These are phyloP conservation scores for Ascochyta rabiei DNA, from an alignment of 2,329 filamentous ascomycete genomes.

Conservation along the genomic window DNA sequence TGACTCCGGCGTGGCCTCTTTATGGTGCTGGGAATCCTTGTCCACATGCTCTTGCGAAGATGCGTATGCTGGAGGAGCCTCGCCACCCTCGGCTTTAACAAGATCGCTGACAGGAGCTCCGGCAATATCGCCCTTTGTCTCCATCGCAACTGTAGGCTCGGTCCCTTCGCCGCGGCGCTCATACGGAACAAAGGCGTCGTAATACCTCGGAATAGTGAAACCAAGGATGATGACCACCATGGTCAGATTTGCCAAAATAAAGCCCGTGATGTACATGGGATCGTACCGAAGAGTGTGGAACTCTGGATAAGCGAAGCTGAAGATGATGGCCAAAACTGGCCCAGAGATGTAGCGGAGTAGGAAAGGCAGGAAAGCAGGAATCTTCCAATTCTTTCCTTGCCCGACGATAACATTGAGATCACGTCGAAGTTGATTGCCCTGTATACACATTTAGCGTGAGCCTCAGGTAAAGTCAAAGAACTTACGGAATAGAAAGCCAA, in stretches of 20 bases:
- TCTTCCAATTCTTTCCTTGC: slow-evolving; percentile 61
- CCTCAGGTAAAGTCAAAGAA: not conserved
- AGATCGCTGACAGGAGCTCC: slow-evolving; percentile 21
- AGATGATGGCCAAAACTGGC: slow-evolving; percentile 43
- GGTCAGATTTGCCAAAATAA: slow-evolving; percentile 39
- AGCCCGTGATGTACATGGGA: slow-evolving; percentile 46
- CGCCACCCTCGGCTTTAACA: slow-evolving; percentile 4
- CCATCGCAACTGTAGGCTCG: slow-evolving; percentile 38
- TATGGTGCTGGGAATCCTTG: slow-evolving; percentile 4
- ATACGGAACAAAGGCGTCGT: slow-evolving; percentile 58
- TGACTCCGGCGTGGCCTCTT: not conserved
- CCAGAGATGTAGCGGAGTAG: slow-evolving; percentile 48
- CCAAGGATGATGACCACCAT: slow-evolving; percentile 57
- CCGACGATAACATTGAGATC: slow-evolving; percentile 63
- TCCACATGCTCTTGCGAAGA: slow-evolving; percentile 10
- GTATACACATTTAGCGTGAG: not conserved
- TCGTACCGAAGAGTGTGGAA: slow-evolving; percentile 41
- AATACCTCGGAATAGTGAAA: slow-evolving; percentile 61
- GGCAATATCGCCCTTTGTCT: slow-evolving; percentile 35
- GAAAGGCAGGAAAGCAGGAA: slow-evolving; percentile 59
- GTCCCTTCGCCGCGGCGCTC: slow-evolving; percentile 55
- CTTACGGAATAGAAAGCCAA: slow-evolving; percentile 64
- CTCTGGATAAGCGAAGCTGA: slow-evolving; percentile 44
- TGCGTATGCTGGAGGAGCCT: slow-evolving; percentile 1
- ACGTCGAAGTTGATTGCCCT: slow-evolving; percentile 63